Evolutionary conservation across 352 stramenopile species (phyloP), one percentile per base, ranked within the genome.

Genomic region (Phytophthora cactorum): DNA sequence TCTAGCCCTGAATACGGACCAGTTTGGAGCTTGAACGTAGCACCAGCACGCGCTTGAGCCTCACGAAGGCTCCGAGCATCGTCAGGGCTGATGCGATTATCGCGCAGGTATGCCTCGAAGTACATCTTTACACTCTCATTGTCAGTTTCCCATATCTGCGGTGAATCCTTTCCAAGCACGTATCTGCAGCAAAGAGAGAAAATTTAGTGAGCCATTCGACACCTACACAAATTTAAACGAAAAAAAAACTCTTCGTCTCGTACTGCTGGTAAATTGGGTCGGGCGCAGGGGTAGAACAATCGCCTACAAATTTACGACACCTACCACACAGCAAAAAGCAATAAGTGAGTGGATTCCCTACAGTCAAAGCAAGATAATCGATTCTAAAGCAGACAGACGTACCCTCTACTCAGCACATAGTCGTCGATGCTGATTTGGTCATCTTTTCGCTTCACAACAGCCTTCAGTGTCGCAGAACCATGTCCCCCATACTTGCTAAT

Each of bases 1-100:
- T 96, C 88, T 4, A 96, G 72, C 5, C 88, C 88, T 3, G 85
- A 64, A 44, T 95, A 96, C 10, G 84, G 74, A 1, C 88, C 88
- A 43, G 67, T 58, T 70, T 93, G 85, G 8, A 96, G 74, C 56
- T 92, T 95, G 61, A 92, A 95, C 5, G 88, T 95, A 14, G 86
- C 88, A 15, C 86, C 86, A 47, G 72, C 81, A 45, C 88, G 85
- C 25, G 78, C 67, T 70, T 94, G 86, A 0, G 82, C 83, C 27
- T 96, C 85, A 10, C 74, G 76, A 41, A 96, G 72, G 6, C 75
- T 74, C 11, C 72, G 72, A 7, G 82, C 79, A 54, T 96, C 85
- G 51, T 93, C 82, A 28, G 77, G 63, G 44, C 79, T 89, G 44
- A 96, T 89, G 38, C 81, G 85, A 61, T 91, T 89, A 34, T 95